Evolutionary conservation across 2,329 filamentous ascomycete species (phyloP), one percentile per base, ranked within the genome.

Genomic region (Chaetomium globosum): DNA sequence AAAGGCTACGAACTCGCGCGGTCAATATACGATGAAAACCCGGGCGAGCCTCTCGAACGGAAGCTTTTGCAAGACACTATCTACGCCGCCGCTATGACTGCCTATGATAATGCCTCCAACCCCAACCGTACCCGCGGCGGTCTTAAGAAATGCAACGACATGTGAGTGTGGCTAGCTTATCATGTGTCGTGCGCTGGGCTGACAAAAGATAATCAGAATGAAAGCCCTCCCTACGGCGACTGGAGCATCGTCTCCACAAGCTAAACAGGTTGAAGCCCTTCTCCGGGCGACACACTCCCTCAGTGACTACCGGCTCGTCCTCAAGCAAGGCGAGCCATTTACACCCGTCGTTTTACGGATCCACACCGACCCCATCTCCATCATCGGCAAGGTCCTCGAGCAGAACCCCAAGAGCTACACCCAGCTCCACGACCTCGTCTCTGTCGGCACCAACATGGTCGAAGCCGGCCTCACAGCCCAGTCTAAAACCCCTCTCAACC

Each of bases 101-200:
- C 89, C 4, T 95, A 93, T 73, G 91, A 95, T 72, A 91, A 91
- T 73, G 91, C 91, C 3, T 91, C 89, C 26, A 95, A 95, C 72
- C 89, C 90, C 0, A 93, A 94, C 71, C 86, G 86, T 63, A 90
- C 85, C 1, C 83, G 91, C 69, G 91, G 91, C 19, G 89, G 89
- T 0, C 82, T 95, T 72, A 92, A 91, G 76, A 91, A 87, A 75
- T 92, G 90, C 54, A 83, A 89, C 69, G 89, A 92, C 58, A 89
- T 91, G 89, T 90, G 78, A 53, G 57, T 58, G 9, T 8, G 30
- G 16, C 5, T 8, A 10, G 5, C 16, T 4, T 8, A 23, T 1
- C 2, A 21, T 57, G 6, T 23, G 8, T 19, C 5, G 23, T 16
- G 31, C 2, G 13, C 9, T 28, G 12, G 36, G 39, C 65, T 65